These are phyloP conservation scores for Vitis riparia DNA, from an alignment of 164 flowering plant genomes.

Conservation along the genomic window DNA sequence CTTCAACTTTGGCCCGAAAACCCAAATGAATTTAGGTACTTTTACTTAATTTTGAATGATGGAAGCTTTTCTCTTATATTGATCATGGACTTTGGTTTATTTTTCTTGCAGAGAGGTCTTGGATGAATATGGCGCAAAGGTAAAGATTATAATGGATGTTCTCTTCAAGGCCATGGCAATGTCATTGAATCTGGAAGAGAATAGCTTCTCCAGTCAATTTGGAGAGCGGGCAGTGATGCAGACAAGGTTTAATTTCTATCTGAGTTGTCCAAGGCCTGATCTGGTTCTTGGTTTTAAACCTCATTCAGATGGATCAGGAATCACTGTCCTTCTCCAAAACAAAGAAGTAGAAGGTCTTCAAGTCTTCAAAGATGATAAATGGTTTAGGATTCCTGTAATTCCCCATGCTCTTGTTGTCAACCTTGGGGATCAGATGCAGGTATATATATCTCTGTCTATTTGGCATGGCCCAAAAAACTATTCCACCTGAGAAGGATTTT, in stretches of 20 bases:
- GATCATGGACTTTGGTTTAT: no score
- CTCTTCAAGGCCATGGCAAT: constrained; percentile 34
- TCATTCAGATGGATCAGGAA: constrained; percentile 36
- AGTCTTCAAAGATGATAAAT: constrained; percentile 25
- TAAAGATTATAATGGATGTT: constrained; percentile 9
- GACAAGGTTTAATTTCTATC: constrained; percentile 45
- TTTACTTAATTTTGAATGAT: no score
- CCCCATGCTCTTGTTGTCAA: constrained; percentile 32
- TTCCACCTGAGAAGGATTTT: no score
- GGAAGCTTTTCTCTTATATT: no score
- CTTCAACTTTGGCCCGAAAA: constrained; percentile 42
- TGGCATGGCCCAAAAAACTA: no score
- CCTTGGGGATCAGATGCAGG: constrained; percentile 26
- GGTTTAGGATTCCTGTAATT: constrained; percentile 31
- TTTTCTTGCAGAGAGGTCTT: constrained; percentile 27
- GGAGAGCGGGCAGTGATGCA: constrained; percentile 13
- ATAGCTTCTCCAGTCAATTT: constrained; percentile 25
- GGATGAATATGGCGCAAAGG: constrained; percentile 28
- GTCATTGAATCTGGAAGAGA: constrained; percentile 31
- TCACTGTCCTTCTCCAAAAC: constrained; percentile 40
- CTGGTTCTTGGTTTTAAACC: constrained; percentile 34
- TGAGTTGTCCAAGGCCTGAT: constrained; percentile 44
- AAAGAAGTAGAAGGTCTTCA: constrained; percentile 44
- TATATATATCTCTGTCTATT: not conserved
- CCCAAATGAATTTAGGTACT: constrained; percentile 32